Evolutionary conservation across 2,329 filamentous ascomycete species (phyloP).

Genomic region (Fusarium heterosporum): DNA sequence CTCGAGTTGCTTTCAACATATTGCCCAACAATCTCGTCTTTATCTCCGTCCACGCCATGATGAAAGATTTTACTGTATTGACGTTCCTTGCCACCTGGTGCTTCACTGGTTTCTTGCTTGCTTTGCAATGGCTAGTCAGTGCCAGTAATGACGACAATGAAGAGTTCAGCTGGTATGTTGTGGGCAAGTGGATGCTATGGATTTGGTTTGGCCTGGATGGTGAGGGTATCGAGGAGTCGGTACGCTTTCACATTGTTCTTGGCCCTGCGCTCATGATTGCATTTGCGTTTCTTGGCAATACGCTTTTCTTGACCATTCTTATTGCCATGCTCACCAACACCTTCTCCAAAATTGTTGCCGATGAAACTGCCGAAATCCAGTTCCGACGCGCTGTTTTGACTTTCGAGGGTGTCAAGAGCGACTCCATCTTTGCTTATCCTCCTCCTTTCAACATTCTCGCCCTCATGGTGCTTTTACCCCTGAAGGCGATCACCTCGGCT

Average conservation of each 20-base stretch:
- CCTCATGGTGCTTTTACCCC: slow-evolving; percentile 70
- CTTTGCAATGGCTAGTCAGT: slow-evolving; percentile 72
- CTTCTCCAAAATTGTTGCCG: slow-evolving; percentile 75
- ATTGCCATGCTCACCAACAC: slow-evolving; percentile 80
- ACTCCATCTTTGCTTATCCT: slow-evolving; percentile 76
- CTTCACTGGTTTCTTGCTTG: slow-evolving; percentile 77
- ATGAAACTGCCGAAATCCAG: slow-evolving; percentile 76
- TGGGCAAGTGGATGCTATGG: slow-evolving; percentile 82
- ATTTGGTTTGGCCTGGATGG: slow-evolving; percentile 83
- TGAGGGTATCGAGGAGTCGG: slow-evolving; percentile 62
- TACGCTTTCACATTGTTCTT: slow-evolving; percentile 73
- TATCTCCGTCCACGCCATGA: slow-evolving; percentile 79
- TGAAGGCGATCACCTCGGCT: slow-evolving; percentile 71
- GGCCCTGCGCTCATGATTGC: slow-evolving; percentile 77
- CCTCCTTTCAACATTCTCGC: slow-evolving; percentile 78
- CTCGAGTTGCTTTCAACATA: slow-evolving; percentile 77
- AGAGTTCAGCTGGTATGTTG: slow-evolving; percentile 61
- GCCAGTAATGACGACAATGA: slow-evolving; percentile 46
- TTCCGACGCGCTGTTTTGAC: slow-evolving; percentile 78
- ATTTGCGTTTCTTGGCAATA: slow-evolving; percentile 81
- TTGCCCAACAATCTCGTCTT: slow-evolving; percentile 82
- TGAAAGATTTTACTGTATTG: slow-evolving; percentile 76
- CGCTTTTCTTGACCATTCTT: slow-evolving; percentile 78
- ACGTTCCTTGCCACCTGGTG: slow-evolving; percentile 75
- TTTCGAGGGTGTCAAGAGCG: slow-evolving; percentile 79